Evolutionary conservation across 306 rosid genomes (phyloP), one percentile per base, ranked within the genome.

Genomic region (Argentina anserina): DNA sequence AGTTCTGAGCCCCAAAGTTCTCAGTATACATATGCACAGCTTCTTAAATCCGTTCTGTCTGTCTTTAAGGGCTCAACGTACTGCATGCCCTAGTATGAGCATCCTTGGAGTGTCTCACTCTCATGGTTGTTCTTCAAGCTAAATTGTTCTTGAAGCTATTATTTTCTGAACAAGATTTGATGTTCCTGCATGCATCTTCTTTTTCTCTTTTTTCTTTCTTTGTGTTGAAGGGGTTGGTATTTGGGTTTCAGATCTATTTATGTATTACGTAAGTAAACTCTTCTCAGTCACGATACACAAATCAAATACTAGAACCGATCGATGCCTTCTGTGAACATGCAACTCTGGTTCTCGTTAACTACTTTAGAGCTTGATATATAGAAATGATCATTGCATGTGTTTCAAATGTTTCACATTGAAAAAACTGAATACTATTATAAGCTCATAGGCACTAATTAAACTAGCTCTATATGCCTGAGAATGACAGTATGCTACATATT

Each of bases 31-130:
- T 45, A 41, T 12, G 18, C 33, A 25, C 14, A n/a, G 29, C 28
- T 13, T 21, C 58, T 21, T 9, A 52, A 52, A 20, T 52, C 28
- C 36, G 14, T 28, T 28, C 20, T 28, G 64, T 58, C 64, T 12
- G 39, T 58, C 64, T 58, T 26, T 58, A 58, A 58, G 37, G 64
- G 37, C 64, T 28, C 64, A 58, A 58, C n/a, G n/a, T n/a, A n/a
- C 37, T 58, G 37, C 37, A 53, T 53, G 61, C 61, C 60, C 60
- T 23, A 9, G 31, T n/a, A 20, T 49, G 26, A 25, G 6, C 29
- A 11, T n/a, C n/a, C n/a, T n/a, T n/a, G n/a, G n/a, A n/a, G n/a
- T n/a, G n/a, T 58, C 37, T 28, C 36, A 5, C 3, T 33, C n/a
- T 29, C 64, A 29, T 28, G 64, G 14, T 58, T 58, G 11, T 12